Evolutionary conservation across 352 stramenopile species (phyloP), one percentile per base, ranked within the genome.

Genomic region (Pythium dissotocum): DNA sequence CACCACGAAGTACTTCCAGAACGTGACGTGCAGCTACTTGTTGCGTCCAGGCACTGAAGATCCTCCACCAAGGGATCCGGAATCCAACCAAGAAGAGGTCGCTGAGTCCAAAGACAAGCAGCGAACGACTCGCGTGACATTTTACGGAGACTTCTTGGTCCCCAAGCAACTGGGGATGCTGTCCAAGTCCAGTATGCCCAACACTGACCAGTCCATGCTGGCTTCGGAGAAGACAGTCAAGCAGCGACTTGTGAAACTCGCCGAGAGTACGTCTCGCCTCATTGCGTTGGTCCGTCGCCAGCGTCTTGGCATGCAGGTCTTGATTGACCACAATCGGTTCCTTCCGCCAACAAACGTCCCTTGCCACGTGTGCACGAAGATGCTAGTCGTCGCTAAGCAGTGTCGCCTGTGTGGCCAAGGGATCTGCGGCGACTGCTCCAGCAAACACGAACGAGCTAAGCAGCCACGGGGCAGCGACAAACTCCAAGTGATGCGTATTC

Each of bases 241-340:
- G 28, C n/a, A 40, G 26, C 63, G 54, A 14, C 46, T 72, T 1
- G 2, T 72, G 7, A 40, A 40, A 4, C 2, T 72, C 12, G 59
- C 59, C 4, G 7, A 58, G 30, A 62, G 58, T 40, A 61, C 35
- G 4, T 21, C 21, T 14, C 72, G 72, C 0, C 51, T 90, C 14
- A 71, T 73, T 1, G 70, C 74, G 5, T 53, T 90, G 4, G 77
- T 92, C 18, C 79, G 80, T 3, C 71, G 83, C 14, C 83, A 78
- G 0, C 82, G 83, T 2, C 78, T 92, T 30, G 81, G 80, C 7
- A 58, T 73, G 14, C 83, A 91, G 63, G 72, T 73, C 33, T 72
- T 90, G 4, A 62, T 88, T 5, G 62, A 77, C 12, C n/a, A n/a
- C n/a, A n/a, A n/a, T n/a, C n/a, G n/a, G n/a, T 78, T 85, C 44